These are phyloP conservation scores for Boletellus ananiceps DNA, from an alignment of 768 basidiomycete species.

Conservation along the genomic window DNA sequence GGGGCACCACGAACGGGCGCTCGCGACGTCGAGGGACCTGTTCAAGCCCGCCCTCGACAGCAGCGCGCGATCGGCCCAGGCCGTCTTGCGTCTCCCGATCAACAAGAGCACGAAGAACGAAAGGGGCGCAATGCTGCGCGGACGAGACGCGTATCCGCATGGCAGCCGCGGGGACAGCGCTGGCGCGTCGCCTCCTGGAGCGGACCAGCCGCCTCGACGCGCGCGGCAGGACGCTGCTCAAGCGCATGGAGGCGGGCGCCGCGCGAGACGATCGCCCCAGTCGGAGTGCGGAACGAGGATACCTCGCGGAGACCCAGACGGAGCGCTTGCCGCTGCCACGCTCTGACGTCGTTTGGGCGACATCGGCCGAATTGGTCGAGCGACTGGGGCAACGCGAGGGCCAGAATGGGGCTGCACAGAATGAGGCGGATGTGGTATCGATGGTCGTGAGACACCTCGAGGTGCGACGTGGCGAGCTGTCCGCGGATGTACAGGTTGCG, in stretches of 20 bases:
- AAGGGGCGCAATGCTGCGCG: constrained; percentile 43
- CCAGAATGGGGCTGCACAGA: background rate
- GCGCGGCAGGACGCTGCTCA: background rate
- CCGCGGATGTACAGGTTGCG: background rate
- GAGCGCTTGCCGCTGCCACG: no score
- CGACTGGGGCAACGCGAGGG: background rate
- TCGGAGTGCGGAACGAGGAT: no score
- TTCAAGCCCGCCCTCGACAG: constrained; percentile 49
- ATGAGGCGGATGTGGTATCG: background rate
- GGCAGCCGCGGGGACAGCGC: constrained; percentile 24
- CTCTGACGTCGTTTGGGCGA: no score
- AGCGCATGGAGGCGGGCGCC: background rate
- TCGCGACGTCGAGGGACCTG: constrained; percentile 36
- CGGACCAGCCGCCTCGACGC: constrained; percentile 40
- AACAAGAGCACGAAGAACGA: constrained; percentile 20
- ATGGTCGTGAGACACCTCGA: background rate
- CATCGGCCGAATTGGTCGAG: no score
- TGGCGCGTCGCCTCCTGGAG: background rate
- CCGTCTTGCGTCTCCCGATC: constrained; percentile 40
- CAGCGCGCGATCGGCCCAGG: constrained; percentile 31
- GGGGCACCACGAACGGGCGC: constrained; percentile 18
- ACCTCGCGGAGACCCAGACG: no score
- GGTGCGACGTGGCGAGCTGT: background rate
- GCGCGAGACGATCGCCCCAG: background rate
- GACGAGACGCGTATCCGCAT: constrained; percentile 33